Evolutionary conservation across 768 basidiomycete species (phyloP), one percentile per base, ranked within the genome.

Genomic region (Lepiota brunneoincarnata): DNA sequence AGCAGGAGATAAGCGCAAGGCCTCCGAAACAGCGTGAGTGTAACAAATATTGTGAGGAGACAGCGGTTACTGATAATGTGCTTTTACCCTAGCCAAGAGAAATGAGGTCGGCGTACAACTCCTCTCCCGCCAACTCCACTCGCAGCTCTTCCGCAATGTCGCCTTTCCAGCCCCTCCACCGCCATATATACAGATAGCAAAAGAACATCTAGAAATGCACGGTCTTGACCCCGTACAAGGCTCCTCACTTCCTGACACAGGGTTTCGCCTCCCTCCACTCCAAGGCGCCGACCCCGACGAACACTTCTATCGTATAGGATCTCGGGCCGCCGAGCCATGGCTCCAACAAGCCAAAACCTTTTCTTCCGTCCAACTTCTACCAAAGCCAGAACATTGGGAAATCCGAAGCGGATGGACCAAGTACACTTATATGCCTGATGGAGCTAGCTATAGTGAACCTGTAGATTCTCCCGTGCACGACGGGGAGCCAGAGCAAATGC

Each of bases 21-120:
- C 21, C 26, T n/a, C 17, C 7, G 7, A 31, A 48, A 28, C 47
- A 40, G 37, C 53, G 53, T 54, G 24, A 34, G 53, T 23, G 12
- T 47, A 23, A 36, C 41, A 34, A 14, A 12, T 18, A 17, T 40
- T 21, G 18, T 34, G 14, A 21, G 20, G 34, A 6, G 31, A 40
- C 18, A 5, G 35, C 38, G 2, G 21, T 20, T 9, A 9, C 23
- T 53, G 45, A 54, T 14, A 4, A 28, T 31, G 31, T 11, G 12
- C 17, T 4, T 28, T 6, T 15, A 39, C n/a, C n/a, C n/a, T 48
- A 85, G 85, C 77, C 56, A 83, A 85, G 66, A 80, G 92, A 50
- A 98, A 97, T 64, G 83, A 88, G 56, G 76, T 93, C 38, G 95
- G 95, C n/a, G 94, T 98, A 6, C 95, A 98, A 65, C 82, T 97